Percentiles rank a stretch among this genome's conserved stretches.
phyloP scores from a whole-genome alignment of 768 basidiomycete species.

The Naganishia randhawae region DNA sequence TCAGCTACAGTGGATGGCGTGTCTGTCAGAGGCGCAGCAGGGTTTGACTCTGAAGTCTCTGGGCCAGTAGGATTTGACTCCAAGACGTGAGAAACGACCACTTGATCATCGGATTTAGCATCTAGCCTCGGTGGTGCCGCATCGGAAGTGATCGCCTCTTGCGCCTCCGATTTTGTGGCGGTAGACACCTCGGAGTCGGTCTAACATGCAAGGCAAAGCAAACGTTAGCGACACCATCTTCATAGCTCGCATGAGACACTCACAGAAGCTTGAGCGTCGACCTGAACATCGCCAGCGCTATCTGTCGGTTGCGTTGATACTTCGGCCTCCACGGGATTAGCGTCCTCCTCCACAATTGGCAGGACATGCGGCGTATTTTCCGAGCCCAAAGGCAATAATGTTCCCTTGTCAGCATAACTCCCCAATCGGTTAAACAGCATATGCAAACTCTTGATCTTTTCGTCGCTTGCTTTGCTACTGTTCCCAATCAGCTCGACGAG shows the following conservation, averaged over 20 bases:
- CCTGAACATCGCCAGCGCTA: background rate
- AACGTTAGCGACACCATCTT: background rate
- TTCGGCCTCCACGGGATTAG: background rate
- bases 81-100: too few relatives aligned
- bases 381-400: background rate
- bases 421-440: background rate
- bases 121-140: too few relatives aligned
- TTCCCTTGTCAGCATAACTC: background rate
- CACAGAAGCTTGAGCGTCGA: background rate
- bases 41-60: background rate
- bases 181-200: background rate
- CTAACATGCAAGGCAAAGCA: background rate
- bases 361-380: background rate
- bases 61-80: too few relatives aligned
- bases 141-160: background rate
- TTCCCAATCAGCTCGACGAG: constrained; percentile 11
- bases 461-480: constrained; percentile 18
- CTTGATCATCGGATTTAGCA: too few relatives aligned
- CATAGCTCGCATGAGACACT: background rate
- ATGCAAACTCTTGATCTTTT: constrained; percentile 13
- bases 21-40: background rate
- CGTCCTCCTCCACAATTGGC: constrained; percentile 15
- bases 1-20: background rate
- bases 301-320: background rate
- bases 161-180: background rate